Base-by-base conservation (phyloP, 495 filamentous ascomycete genomes). In the Amorphotheca resinae region DNA sequence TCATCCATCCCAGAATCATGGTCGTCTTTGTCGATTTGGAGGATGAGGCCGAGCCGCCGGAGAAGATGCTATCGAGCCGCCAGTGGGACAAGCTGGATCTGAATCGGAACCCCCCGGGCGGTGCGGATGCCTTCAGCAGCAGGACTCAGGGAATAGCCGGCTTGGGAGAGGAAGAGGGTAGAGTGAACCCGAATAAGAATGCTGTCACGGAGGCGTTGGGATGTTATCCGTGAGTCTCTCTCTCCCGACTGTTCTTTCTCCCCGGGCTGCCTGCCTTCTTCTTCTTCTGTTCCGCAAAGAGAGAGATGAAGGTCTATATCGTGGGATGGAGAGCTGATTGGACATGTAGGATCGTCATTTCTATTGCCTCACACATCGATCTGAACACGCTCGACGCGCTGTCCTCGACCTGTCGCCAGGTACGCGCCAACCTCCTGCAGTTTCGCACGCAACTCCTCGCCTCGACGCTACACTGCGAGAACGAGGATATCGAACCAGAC, bases 301-400 rank as follows among this genome's bases (percentile, higher is more conserved):
- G 26, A 22, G 11, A 15, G n/a, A n/a, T n/a, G n/a, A n/a, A n/a
- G n/a, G n/a, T n/a, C n/a, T n/a, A n/a, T n/a, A n/a, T n/a, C n/a
- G 26, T 33, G 42, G 23, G 33, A 11, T 33, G 12, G 41, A 26
- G 25, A 43, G 35, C 39, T 35, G 23, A 51, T 28, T 18, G 23
- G 1, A 41, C 35, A 30, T 48, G 31, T 64, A 93, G 87, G 46
- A 79, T 95, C 50, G 73, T 83, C 59, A 77, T 74, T 48, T 73
- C 78, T 45, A 73, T 95, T 42, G 79, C 81, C 21, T 72, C 73
- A 21, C 67, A 70, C 50, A 69, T 95, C 49, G 87, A 95, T 58
- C 73, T 93, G 12, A 93, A 88, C 59, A 80, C 82, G 12, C 75
- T 94, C 46, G 77, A 93, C 59, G 75, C 74, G 39, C 72, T 94